These are phyloP conservation scores for Cadophora sp. DNA, from an alignment of 2,329 filamentous ascomycete genomes.

Conservation along the genomic window DNA sequence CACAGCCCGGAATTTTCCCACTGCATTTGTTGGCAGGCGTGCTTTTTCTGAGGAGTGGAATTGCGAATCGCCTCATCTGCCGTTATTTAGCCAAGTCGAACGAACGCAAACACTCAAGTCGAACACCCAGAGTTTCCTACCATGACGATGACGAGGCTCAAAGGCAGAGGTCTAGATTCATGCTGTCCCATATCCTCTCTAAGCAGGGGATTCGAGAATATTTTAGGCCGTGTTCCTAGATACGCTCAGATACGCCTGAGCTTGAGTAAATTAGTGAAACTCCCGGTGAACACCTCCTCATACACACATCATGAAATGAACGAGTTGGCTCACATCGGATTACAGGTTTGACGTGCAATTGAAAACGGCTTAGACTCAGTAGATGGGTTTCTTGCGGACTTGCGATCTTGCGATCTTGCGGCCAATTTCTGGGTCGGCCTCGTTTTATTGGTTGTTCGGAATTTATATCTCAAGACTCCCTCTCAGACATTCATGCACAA, in stretches of 20 bases:
- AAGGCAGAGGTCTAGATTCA: background rate
- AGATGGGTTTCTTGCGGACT: background rate
- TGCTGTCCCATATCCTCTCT: background rate
- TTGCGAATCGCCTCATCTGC: background rate
- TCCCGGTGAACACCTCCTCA: background rate
- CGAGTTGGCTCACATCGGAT: background rate
- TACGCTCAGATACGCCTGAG: constrained; percentile 9
- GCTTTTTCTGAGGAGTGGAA: background rate
- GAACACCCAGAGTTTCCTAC: constrained; percentile 3
- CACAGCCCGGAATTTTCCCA: no score
- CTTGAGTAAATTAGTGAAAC: background rate
- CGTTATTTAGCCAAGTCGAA: background rate
- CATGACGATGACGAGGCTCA: background rate
- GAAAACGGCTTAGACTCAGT: no score
- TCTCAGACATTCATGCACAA: background rate
- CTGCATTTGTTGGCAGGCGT: background rate
- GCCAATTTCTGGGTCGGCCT: background rate
- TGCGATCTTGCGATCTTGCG: background rate
- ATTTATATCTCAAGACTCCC: background rate
- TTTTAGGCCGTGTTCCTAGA: background rate
- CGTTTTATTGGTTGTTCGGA: background rate
- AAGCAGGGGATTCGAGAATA: constrained; percentile 2
- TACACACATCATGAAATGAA: background rate
- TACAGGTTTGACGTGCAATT: background rate
- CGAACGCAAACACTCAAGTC: constrained; percentile 1